Evolutionary conservation across 345 rosid species (phyloP), one percentile per base, ranked within the genome.

Genomic region (Nephelium lappaceum): DNA sequence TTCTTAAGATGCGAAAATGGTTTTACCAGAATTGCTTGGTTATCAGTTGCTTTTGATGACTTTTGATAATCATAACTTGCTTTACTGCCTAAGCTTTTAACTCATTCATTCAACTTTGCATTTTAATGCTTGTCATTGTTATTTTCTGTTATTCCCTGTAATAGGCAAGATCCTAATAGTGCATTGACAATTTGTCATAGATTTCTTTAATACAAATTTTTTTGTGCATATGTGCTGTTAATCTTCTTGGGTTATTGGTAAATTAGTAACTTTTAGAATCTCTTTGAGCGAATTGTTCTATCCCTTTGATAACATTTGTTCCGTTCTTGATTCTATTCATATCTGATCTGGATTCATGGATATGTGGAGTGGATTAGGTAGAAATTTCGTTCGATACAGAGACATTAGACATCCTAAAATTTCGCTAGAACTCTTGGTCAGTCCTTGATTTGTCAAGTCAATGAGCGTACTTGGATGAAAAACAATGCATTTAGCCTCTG

Each of bases 101-200:
- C 60, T 25, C 60, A n/a, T 11, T 24, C 15, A 57, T 8, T 61
- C 5, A 16, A 24, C 16, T 62, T 7, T 60, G 19, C 55, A 39
- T 12, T 58, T 60, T 25, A 61, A 23, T 61, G 55, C 67, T 55
- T 39, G 66, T 18, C 77, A 73, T 41, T 58, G 67, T 43, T 23
- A 23, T 41, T 31, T 74, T 57, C 23, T 23, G 39, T 24, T 7
- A 61, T 39, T 21, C 39, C 39, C 10, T 24, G 65, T 21, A 38
- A 21, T 57, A 39, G 27, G 42, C 18, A 16, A 31, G 42, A 57
- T 18, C 67, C 36, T 31, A 31, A 31, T 31, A 31, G 36, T 31
- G 36, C 36, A 31, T 31, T 31, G 1, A 31, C 36, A 2, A 31
- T 31, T 31, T 31, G 36, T 31, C 19, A 71, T 31, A 10, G 18